Conservation (phyloP, 2,329 filamentous ascomycete species). For the Apiospora arundinis region DNA sequence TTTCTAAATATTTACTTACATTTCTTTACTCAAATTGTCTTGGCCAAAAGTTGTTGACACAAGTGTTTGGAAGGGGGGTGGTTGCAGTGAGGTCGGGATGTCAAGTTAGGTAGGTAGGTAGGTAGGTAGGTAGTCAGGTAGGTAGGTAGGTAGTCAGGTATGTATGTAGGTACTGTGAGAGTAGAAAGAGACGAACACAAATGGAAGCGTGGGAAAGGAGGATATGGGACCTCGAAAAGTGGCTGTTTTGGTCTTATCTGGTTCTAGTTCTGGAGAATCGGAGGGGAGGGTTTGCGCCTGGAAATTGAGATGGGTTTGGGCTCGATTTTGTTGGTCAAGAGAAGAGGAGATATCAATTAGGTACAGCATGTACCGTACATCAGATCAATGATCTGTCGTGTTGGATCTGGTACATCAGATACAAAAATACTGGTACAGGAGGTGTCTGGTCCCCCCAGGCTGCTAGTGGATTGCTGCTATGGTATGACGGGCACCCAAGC, state of each 20-base stretch:
- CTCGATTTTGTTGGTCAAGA: slow-evolving; percentile 19
- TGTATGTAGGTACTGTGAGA: background rate
- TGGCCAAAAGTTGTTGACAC: background rate
- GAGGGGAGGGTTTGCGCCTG: slow-evolving; percentile 19
- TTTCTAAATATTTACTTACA: background rate
- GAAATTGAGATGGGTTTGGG: slow-evolving; percentile 17
- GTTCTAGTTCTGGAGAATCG: slow-evolving; percentile 15
- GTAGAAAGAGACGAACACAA: slow-evolving; percentile 10
- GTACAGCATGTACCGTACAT: background rate
- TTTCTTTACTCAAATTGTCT: background rate
- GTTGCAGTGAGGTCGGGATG: slow-evolving; percentile 6
- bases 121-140: no score
- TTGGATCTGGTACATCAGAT: background rate
- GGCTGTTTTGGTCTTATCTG: slow-evolving; percentile 13
- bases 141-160: no score
- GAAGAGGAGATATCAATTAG: background rate
- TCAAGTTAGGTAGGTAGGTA: background rate
- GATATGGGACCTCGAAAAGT: slow-evolving; percentile 13
- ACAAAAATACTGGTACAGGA: slow-evolving; percentile 8
- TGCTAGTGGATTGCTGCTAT: background rate
- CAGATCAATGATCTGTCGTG: slow-evolving; percentile 4
- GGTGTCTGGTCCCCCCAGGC: background rate
- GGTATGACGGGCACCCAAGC: slow-evolving; percentile 10
- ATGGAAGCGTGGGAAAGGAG: background rate
- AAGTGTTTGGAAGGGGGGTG: background rate